Evolutionary conservation across 805 yeast genomes (phyloP), one percentile per base, ranked within the genome.

Genomic region (Candida orba): DNA sequence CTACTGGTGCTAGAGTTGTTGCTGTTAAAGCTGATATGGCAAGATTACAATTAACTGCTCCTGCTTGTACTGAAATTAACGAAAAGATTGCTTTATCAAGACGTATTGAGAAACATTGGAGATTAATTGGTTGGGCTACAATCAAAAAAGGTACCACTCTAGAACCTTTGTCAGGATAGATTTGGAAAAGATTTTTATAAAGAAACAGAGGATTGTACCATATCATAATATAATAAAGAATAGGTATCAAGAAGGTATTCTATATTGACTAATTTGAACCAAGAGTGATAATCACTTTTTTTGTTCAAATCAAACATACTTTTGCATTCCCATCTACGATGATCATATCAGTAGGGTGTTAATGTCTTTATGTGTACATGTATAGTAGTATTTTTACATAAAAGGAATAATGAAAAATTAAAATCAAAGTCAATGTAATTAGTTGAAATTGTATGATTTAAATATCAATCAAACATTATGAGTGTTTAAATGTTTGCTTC

Each of bases 21-120:
- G 95, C 96, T 40, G 98, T 93, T 43, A 86, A 88, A 68, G 98
- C 98, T 49, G 99, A 93, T 78, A 88, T 95, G 96, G 99, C 99
- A 37, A 87, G 96, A 76, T 76, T 93, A 62, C 89, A 88, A 63
- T 78, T 93, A 64, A 91, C 98, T 39, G 82, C 96, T 39, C 99
- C 99, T 44, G 99, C 98, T 39, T 93, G 99, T 81, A 91, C 99
- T 33, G 97, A 91, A 73, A 77, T 91, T 41, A 87, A 95, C 56
- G 99, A 93, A 73, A 91, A 93, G 83, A 91, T 93, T 67, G 99
- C 99, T 34, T 74, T 93, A 62, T 89, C 97, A 37, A 86, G 99
- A 78, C 90, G 99, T 79, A 93, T 93, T 59, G 99, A 93, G 66
- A 91, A 91, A 79, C 99, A 93, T 69, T 93, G 97, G 96, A 93